A percentile compares a stretch with the other conserved stretches of the same genome.
Conservation (phyloP, 768 basidiomycete genomes). For the Boletus insuetus region DNA sequence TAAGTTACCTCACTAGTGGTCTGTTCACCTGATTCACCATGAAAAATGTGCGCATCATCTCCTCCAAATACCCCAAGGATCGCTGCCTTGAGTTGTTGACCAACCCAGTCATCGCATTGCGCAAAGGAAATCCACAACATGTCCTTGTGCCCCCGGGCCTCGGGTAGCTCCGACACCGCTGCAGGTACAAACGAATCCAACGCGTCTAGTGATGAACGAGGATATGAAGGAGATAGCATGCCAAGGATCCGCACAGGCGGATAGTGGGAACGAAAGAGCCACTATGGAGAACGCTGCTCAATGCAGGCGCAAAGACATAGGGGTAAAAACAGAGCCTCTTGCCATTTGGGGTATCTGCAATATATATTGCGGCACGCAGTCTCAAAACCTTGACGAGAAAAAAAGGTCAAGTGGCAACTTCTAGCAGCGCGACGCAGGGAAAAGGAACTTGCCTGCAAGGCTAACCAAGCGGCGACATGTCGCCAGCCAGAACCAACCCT, state of each 20-base stretch:
- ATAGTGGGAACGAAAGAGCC: conserved; percentile 42
- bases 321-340: conserved; percentile 49
- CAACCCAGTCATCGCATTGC: conserved; percentile 67
- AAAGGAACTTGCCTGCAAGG: conserved; percentile 41
- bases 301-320: too few relatives aligned
- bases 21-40: conserved; percentile 25
- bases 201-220: conserved; percentile 33
- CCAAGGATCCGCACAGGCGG: conserved; percentile 44
- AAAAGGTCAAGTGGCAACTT: background rate
- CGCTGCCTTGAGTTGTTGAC: conserved; percentile 48
- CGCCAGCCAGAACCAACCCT: conserved; percentile 54
- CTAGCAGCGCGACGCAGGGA: background rate
- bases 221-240: conserved; percentile 50
- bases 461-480: conserved; percentile 74
- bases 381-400: conserved; percentile 46
- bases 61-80: conserved; percentile 29
- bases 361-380: conserved; percentile 48
- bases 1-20: too few relatives aligned
- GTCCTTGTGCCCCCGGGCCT: conserved; percentile 19
- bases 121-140: conserved; percentile 59
- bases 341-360: conserved; percentile 66
- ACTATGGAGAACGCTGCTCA: conserved; percentile 29
- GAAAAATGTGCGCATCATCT: conserved; percentile 21
- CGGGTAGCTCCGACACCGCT: conserved; percentile 44
- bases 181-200: conserved; percentile 51